Percentiles rank a stretch among this genome's conserved stretches.
Evolutionary conservation across 257 asterid genomes (phyloP).

Genomic region (Solanum infundibuliforme): DNA sequence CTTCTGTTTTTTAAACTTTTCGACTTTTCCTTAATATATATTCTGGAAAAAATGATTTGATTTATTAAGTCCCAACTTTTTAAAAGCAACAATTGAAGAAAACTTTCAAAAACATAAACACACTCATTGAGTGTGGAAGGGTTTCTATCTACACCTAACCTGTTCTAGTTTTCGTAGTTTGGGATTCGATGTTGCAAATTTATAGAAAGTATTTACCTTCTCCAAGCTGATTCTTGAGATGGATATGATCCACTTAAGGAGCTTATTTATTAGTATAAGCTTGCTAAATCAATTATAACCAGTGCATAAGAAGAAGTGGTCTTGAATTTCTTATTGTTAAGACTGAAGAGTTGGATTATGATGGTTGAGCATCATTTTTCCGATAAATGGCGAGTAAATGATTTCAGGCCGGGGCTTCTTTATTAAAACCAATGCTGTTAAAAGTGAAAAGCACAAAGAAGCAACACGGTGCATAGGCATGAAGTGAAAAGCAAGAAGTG

Average conservation of each 20-base stretch:
- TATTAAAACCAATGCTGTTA: not conserved
- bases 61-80: not conserved
- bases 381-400: not conserved
- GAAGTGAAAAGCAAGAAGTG: not conserved
- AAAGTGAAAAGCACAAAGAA: not conserved
- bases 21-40: not conserved
- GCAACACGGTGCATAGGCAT: not conserved
- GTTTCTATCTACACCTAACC: not conserved
- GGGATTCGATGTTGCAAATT: not conserved
- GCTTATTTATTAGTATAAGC: not conserved
- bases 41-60: not conserved
- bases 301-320: not conserved
- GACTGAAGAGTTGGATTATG: not conserved
- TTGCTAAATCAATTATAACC: not conserved
- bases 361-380: not conserved
- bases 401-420: not conserved
- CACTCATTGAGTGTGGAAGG: not conserved
- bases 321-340: not conserved
- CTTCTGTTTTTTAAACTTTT: not conserved
- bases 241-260: not conserved
- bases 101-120: not conserved
- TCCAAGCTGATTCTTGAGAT: not conserved
- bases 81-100: not conserved
- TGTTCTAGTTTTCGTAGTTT: not conserved
- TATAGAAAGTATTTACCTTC: not conserved